Conservation (phyloP, 306 rosid species). For the Acacia crassicarpa region DNA sequence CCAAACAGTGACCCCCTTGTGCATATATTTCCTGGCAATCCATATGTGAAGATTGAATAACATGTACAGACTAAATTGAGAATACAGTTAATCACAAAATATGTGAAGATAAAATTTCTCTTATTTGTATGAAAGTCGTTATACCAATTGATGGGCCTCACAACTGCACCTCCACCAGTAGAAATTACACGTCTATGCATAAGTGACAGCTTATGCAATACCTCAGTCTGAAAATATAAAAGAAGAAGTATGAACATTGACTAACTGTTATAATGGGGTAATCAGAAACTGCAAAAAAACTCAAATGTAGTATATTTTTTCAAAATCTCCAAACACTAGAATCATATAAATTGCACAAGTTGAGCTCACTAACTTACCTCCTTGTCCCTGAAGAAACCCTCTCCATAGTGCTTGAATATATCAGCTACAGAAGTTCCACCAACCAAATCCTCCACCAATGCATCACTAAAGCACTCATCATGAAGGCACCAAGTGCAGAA, state of each 20-base stretch:
- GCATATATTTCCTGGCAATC: conserved; percentile 81
- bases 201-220: conserved; percentile 60
- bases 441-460: conserved; percentile 71
- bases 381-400: conserved; percentile 75
- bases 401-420: conserved; percentile 82
- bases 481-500: conserved; percentile 28
- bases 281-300: conserved; percentile 22
- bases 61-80: conserved; percentile 18
- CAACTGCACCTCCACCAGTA: conserved; percentile 96
- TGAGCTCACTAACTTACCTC: conserved; percentile 66
- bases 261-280: conserved; percentile 12
- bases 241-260: conserved; percentile 25
- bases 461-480: conserved; percentile 63
- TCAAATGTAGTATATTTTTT: too few species aligned
- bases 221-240: conserved; percentile 67
- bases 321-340: background rate
- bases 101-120: background rate
- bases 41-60: conserved; percentile 14
- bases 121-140: conserved; percentile 12
- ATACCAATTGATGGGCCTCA: conserved; percentile 90
- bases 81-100: conserved; percentile 13
- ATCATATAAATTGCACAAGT: conserved; percentile 15
- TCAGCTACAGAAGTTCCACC: conserved; percentile 80
- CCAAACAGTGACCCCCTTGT: conserved; percentile 86
- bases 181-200: conserved; percentile 70